Base-by-base conservation (phyloP, 345 rosid genomes). In the Carallia brachiata region DNA sequence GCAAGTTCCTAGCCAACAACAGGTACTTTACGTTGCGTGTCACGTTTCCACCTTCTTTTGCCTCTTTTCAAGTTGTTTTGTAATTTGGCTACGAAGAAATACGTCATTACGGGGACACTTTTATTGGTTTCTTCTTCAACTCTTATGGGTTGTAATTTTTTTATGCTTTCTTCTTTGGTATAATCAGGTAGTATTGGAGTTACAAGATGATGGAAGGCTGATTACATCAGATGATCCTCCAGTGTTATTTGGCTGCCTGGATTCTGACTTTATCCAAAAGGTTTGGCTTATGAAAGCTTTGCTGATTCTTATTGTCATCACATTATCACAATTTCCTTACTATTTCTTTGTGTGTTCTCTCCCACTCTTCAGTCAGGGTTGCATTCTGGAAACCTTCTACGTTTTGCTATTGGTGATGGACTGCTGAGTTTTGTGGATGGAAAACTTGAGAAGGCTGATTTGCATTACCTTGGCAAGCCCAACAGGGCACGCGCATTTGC, bases 161-260 rank as follows among this genome's bases (percentile, higher is more conserved):
- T 16, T 32, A 19, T 31, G 32, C 53, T 16, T 32, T 4, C 8
- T 1, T 34, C 44, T 6, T 32, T 28, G 47, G 39, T 28, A 37
- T 15, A 47, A 47, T 57, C 76, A 91, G 98, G 85, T 90, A 53
- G 98, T 92, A 61, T 84, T 95, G 87, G 96, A 89, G 84, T 81
- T 95, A 68, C 94, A 86, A 80, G 90, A 84, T 52, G 94, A 89
- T 75, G 87, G 96, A n/a, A 83, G 83, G 76, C 66, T 95, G 69
- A 81, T 81, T 60, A 89, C 99, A 48, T 92, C 97, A 53, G 99
- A 95, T 81, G 93, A 90, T 71, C 97, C 94, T 76, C 86, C 91
- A 28, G 91, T 89, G 61, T 68, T 72, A 36, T 86, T 95, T 75
- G 86, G 90, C 71, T 82, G 87, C 83, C 78, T 95, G 77, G 84